These are phyloP conservation scores for Metschnikowia santaceciliae DNA, from an alignment of 805 yeast genomes.

Conservation along the genomic window DNA sequence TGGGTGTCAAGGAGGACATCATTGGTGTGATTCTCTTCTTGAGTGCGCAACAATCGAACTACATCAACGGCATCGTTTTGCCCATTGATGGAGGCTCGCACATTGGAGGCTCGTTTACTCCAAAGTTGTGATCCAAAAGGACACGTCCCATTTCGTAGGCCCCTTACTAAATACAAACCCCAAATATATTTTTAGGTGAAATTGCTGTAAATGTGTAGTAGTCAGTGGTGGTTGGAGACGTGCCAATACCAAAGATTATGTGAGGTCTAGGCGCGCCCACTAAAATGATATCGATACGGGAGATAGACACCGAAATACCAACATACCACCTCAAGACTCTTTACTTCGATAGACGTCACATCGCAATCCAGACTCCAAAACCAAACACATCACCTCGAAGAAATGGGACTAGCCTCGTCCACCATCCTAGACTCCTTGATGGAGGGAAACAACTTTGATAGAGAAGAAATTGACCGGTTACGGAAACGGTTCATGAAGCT, in stretches of 20 bases:
- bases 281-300: background rate
- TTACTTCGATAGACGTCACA: background rate
- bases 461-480: slow-evolving; percentile 87
- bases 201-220: too few species aligned
- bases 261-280: background rate
- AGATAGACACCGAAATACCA: background rate
- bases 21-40: slow-evolving; percentile 54
- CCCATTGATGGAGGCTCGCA: slow-evolving; percentile 71
- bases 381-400: background rate
- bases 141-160: background rate
- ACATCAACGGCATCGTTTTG: slow-evolving; percentile 62
- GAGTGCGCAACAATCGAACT: slow-evolving; percentile 50
- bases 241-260: background rate
- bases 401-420: slow-evolving; percentile 62
- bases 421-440: slow-evolving; percentile 62
- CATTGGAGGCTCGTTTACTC: slow-evolving; percentile 21
- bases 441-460: slow-evolving; percentile 81
- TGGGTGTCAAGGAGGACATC: slow-evolving; percentile 60
- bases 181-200: too few species aligned
- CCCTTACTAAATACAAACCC: too few species aligned
- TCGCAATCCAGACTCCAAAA: background rate
- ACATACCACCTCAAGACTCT: background rate
- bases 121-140: slow-evolving; percentile 10
- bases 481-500: slow-evolving; percentile 92
- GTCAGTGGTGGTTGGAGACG: background rate